Percentiles rank a stretch among this genome's conserved stretches.
Conservation (phyloP, 164 flowering plant species). For the Magnolia kwangsiensis region DNA sequence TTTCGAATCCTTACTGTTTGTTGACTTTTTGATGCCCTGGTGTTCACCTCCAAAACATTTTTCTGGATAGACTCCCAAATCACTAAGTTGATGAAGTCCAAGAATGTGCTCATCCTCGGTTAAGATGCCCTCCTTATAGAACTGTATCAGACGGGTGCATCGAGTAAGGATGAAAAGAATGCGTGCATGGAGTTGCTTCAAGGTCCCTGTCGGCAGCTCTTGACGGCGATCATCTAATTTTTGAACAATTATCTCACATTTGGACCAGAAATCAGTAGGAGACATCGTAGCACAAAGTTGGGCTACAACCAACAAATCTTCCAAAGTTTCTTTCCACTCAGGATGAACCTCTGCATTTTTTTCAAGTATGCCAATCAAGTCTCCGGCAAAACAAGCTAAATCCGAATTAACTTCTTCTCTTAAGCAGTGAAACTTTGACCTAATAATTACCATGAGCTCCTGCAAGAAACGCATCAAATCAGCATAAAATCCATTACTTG, state of each 20-base stretch:
- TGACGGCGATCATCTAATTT: constrained; percentile 89
- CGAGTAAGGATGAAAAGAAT: constrained; percentile 91
- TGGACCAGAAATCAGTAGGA: constrained; percentile 78
- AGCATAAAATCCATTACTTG: background rate
- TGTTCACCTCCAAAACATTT: constrained; percentile 30
- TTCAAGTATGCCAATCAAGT: constrained; percentile 72
- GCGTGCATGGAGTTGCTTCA: constrained; percentile 83
- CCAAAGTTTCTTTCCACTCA: constrained; percentile 69
- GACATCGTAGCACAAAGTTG: constrained; percentile 80
- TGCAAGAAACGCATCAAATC: constrained; percentile 16
- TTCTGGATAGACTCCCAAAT: constrained; percentile 89
- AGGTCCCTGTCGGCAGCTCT: constrained; percentile 74
- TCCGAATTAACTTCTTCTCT: constrained; percentile 91
- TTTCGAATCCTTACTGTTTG: constrained; percentile 31
- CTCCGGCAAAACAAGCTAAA: constrained; percentile 79
- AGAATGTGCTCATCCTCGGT: constrained; percentile 68
- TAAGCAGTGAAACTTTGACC: constrained; percentile 65
- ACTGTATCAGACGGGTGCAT: constrained; percentile 89
- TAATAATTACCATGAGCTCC: constrained; percentile 72
- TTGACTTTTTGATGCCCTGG: constrained; percentile 27
- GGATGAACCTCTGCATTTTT: constrained; percentile 50
- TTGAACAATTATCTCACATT: constrained; percentile 91
- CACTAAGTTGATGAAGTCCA: constrained; percentile 85
- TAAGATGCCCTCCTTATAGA: constrained; percentile 76
- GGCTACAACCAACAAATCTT: constrained; percentile 77